Evolutionary conservation across 1,284 basidiomycete species (phyloP).

Genomic region (Ganoderma resinaceum): DNA sequence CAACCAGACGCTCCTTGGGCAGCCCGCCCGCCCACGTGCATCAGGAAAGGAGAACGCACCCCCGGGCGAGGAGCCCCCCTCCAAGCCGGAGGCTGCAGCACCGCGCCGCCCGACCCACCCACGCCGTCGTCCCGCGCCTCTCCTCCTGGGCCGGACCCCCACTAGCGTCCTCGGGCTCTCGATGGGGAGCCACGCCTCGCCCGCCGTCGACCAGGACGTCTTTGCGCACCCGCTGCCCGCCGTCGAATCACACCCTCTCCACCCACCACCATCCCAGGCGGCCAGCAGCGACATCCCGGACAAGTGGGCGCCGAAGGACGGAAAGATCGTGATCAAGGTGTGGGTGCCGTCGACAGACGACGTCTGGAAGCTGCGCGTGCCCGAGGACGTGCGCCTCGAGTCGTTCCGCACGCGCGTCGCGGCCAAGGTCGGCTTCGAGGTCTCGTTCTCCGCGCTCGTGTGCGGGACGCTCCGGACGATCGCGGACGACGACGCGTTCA

Average conservation of each 20-base stretch:
- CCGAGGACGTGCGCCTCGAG: conserved; percentile 39
- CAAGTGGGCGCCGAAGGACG: conserved; percentile 43
- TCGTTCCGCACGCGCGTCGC: conserved; percentile 43
- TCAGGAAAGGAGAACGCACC: conserved; percentile 34
- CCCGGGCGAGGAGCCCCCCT: conserved; percentile 2
- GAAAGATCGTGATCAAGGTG: conserved; percentile 49
- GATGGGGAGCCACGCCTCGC: conserved; percentile 10
- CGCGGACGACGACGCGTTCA: conserved; percentile 35
- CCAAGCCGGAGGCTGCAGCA: not conserved
- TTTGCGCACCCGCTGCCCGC: conserved; percentile 12
- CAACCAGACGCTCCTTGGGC: conserved; percentile 24
- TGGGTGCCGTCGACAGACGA: conserved; percentile 48
- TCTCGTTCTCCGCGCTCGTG: conserved; percentile 36
- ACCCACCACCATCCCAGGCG: not conserved
- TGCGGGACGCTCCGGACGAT: conserved; percentile 24
- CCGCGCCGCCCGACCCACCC: conserved; percentile 12
- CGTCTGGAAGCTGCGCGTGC: conserved; percentile 48
- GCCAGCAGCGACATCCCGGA: conserved; percentile 2
- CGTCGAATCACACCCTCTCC: not conserved
- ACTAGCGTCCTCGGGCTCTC: conserved; percentile 14
- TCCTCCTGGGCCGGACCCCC: conserved; percentile 19
- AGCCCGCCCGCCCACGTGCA: conserved; percentile 9
- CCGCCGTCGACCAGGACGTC: conserved; percentile 17
- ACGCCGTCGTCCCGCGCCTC: conserved; percentile 25
- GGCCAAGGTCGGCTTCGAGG: conserved; percentile 45